A percentile compares a stretch with the other conserved stretches of the same genome.
phyloP scores from a whole-genome alignment of 2,329 filamentous ascomycete genomes.

The Colletotrichum cuscutae region DNA sequence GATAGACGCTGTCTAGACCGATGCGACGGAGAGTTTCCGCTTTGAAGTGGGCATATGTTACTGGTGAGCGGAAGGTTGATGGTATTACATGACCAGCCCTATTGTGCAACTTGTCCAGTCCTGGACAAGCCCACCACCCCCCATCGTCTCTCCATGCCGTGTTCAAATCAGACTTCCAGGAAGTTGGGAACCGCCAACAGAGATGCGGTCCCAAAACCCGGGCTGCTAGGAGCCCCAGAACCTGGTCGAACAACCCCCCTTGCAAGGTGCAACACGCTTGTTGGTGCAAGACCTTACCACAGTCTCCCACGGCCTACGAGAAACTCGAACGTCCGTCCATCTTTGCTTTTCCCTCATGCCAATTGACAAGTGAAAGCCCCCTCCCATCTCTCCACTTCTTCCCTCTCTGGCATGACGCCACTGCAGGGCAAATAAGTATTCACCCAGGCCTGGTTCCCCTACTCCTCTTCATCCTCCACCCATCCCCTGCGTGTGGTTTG shows the following conservation, averaged over 20 bases:
- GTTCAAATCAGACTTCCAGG: neutral
- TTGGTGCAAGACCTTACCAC: neutral
- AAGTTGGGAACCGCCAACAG: neutral
- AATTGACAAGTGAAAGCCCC: neutral
- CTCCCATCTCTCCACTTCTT: slow-evolving; percentile 6
- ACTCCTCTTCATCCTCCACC: neutral
- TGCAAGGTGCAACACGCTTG: neutral
- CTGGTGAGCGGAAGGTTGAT: neutral
- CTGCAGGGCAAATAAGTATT: neutral
- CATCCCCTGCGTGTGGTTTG: neutral
- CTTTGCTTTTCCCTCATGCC: neutral
- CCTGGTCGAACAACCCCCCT: neutral
- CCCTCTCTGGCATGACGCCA: neutral
- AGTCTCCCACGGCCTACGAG: neutral
- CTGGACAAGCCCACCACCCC: neutral
- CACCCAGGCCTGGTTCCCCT: neutral
- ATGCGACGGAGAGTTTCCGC: neutral
- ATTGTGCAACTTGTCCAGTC: neutral
- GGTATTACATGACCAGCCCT: neutral
- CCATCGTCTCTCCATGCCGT: neutral
- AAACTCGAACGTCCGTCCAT: neutral
- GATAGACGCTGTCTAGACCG: no score
- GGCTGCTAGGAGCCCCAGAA: neutral
- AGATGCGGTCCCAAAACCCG: neutral
- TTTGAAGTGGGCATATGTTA: neutral